Percentiles rank a stretch among this genome's conserved stretches.
Evolutionary conservation across 1,284 basidiomycete species (phyloP).

Genomic region (Ustilago cynodontis): DNA sequence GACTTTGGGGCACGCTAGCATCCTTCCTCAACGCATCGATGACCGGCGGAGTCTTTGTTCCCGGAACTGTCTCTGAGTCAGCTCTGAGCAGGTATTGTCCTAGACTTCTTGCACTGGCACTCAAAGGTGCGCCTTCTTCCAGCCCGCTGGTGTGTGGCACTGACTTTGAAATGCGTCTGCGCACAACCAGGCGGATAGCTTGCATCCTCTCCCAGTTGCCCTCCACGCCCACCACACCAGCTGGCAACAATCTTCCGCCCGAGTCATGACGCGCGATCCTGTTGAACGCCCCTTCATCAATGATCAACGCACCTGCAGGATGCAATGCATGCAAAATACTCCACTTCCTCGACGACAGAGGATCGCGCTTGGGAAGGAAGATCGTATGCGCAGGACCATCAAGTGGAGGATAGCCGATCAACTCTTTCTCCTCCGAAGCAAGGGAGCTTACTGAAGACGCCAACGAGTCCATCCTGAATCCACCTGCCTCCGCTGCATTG

Average conservation of each 20-base stretch:
- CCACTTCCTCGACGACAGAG: constrained; percentile 89
- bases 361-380: constrained; percentile 81
- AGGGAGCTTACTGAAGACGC: constrained; percentile 48
- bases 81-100: constrained; percentile 40
- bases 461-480: constrained; percentile 36
- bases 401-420: constrained; percentile 54
- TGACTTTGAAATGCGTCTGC: constrained; percentile 54
- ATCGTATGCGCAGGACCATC: constrained; percentile 82
- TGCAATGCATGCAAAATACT: constrained; percentile 94
- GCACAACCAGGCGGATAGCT: constrained; percentile 86
- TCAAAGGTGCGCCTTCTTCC: constrained; percentile 31
- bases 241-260: constrained; percentile 89
- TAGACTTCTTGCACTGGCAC: constrained; percentile 24
- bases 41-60: constrained; percentile 38
- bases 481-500: neutral
- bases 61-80: constrained; percentile 15
- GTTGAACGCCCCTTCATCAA: constrained; percentile 88
- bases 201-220: constrained; percentile 94
- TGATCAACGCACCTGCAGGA: constrained; percentile 86
- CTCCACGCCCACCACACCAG: constrained; percentile 86
- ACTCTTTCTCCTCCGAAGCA: constrained; percentile 36
- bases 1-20: neutral
- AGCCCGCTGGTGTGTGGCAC: constrained; percentile 26
- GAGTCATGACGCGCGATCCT: constrained; percentile 86
- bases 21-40: constrained; percentile 48